phyloP scores from a whole-genome alignment of 2,329 filamentous ascomycete genomes.

The Pseudocercospora vitis region DNA sequence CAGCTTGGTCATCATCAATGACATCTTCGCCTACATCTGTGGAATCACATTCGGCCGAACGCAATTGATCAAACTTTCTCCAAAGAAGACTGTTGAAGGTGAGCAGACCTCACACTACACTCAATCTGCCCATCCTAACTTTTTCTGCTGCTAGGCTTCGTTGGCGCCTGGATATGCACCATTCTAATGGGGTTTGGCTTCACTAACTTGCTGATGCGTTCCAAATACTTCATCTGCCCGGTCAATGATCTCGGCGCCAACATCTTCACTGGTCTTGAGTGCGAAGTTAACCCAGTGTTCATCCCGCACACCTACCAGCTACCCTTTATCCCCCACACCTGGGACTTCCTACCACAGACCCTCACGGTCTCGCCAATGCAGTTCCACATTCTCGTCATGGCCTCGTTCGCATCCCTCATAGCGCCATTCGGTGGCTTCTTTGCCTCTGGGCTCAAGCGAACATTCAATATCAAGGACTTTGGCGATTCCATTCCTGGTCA shows the following conservation, averaged over 20 bases:
- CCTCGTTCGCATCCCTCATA: constrained; percentile 92
- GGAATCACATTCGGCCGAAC: constrained; percentile 96
- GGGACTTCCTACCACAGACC: constrained; percentile 69
- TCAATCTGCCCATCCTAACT: constrained; percentile 3
- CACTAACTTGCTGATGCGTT: constrained; percentile 81
- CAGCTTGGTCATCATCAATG: constrained; percentile 93
- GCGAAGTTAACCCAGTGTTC: constrained; percentile 90
- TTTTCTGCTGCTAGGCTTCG: constrained; percentile 62
- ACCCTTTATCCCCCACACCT: constrained; percentile 56
- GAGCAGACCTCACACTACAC: not conserved
- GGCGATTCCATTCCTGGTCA: constrained; percentile 97
- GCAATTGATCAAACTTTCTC: constrained; percentile 94
- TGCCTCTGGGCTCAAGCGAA: constrained; percentile 93
- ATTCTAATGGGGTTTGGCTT: constrained; percentile 79
- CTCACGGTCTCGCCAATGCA: constrained; percentile 85
- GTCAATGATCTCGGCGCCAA: constrained; percentile 95
- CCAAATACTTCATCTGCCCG: constrained; percentile 97
- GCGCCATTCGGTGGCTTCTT: constrained; percentile 98
- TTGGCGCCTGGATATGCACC: constrained; percentile 95
- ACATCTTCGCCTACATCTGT: constrained; percentile 97
- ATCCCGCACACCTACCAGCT: constrained; percentile 72
- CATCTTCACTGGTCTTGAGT: constrained; percentile 84
- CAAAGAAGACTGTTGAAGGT: constrained; percentile 94
- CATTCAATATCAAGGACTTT: constrained; percentile 99
- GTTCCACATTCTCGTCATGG: constrained; percentile 85